A percentile compares a stretch with the other conserved stretches of the same genome.
Conservation (phyloP, 2,329 filamentous ascomycete genomes). For the Thermomyces lanuginosus region DNA sequence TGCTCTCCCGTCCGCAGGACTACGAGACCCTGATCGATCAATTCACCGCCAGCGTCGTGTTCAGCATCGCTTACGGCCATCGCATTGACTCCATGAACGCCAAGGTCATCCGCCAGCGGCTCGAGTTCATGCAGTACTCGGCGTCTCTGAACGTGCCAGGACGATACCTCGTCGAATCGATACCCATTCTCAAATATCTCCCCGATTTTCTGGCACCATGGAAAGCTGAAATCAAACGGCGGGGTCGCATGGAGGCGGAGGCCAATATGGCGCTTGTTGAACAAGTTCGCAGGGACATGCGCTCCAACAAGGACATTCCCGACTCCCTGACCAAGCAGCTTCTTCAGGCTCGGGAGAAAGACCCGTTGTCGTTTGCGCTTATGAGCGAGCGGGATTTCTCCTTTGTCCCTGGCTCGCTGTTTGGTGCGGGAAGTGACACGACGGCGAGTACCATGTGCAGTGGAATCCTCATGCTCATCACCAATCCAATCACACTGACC, state of each 20-base stretch:
- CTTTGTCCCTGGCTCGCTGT: conserved; percentile 23
- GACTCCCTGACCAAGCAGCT: conserved; percentile 31
- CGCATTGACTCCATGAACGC: conserved; percentile 34
- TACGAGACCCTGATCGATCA: conserved; percentile 32
- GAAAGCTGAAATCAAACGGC: conserved; percentile 18
- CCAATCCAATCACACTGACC: conserved; percentile 26
- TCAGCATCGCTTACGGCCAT: conserved; percentile 35
- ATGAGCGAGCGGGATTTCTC: conserved; percentile 31
- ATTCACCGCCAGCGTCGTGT: conserved; percentile 34
- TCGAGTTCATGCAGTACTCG: conserved; percentile 34
- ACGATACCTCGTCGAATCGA: conserved; percentile 31
- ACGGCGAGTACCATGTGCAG: conserved; percentile 32
- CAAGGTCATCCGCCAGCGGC: conserved; percentile 29
- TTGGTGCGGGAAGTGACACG: conserved; percentile 24
- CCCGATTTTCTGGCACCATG: conserved; percentile 31
- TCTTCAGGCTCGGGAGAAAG: conserved; percentile 25
- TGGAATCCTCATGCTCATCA: conserved; percentile 32
- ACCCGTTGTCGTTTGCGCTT: conserved; percentile 15
- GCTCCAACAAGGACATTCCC: conserved; percentile 17
- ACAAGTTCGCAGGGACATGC: conserved; percentile 21
- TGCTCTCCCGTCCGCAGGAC: conserved; percentile 25
- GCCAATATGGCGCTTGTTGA: conserved; percentile 27
- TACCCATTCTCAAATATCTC: conserved; percentile 29
- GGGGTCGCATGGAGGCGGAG: conserved; percentile 10
- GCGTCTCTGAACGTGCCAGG: conserved; percentile 34